These are phyloP conservation scores for Populus deltoides DNA, from an alignment of 345 rosid species.

Conservation along the genomic window DNA sequence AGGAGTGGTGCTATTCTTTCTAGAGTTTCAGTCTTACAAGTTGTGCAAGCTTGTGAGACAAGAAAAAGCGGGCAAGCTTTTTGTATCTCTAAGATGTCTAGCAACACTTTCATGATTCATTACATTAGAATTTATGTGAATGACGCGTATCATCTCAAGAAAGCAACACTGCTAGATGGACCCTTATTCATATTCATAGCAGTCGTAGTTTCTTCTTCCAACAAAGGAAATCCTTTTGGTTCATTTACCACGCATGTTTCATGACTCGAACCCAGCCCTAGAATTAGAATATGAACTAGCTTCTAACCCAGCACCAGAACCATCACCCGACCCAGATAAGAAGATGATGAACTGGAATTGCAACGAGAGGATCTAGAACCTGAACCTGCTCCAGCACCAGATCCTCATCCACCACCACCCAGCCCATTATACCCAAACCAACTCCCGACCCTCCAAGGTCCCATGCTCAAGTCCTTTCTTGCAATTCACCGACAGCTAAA, in stretches of 20 bases:
- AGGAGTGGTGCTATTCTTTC: too few species aligned
- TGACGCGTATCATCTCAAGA: accelerated
- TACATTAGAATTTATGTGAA: too few species aligned
- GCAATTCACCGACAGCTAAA: conserved; percentile 42
- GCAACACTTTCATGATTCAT: too few species aligned
- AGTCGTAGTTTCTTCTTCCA: background rate
- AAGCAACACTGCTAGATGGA: too few species aligned
- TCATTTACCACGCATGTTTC: conserved; percentile 24
- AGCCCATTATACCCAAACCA: conserved; percentile 63
- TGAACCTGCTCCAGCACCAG: conserved; percentile 60
- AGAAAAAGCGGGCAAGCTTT: too few species aligned
- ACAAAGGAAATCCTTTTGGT: too few species aligned
- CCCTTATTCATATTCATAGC: too few species aligned
- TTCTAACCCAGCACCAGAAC: conserved; percentile 66
- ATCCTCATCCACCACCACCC: conserved; percentile 46
- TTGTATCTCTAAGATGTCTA: too few species aligned
- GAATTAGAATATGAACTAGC: conserved; percentile 74
- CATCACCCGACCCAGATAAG: conserved; percentile 48
- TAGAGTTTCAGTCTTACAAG: too few species aligned
- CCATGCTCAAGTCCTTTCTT: conserved; percentile 69
- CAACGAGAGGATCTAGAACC: conserved; percentile 56
- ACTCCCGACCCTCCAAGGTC: conserved; percentile 77
- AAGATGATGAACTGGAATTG: conserved; percentile 44
- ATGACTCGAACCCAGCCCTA: conserved; percentile 49
- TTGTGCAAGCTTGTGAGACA: too few species aligned